Conservation (phyloP, 2,329 filamentous ascomycete species). For the Monilinia aucupariae region DNA sequence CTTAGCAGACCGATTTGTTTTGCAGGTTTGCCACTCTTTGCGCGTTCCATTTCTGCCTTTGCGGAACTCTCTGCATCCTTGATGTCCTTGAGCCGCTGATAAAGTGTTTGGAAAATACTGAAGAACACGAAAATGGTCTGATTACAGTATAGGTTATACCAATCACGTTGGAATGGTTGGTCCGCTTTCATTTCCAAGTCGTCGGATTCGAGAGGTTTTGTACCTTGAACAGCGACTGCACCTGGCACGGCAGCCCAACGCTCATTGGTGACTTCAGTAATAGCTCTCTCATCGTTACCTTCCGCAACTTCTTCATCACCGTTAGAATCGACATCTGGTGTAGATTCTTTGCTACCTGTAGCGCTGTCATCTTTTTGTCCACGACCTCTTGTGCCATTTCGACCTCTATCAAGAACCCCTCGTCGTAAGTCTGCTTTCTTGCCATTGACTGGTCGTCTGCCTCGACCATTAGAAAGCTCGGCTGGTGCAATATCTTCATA, state of each 20-base stretch:
- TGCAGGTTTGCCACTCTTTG: constrained; percentile 72
- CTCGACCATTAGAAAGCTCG: constrained; percentile 63
- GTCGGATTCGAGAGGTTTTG: constrained; percentile 47
- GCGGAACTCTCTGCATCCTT: constrained; percentile 75
- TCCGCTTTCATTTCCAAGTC: constrained; percentile 67
- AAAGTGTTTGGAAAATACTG: constrained; percentile 86
- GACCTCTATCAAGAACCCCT: constrained; percentile 74
- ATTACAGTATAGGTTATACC: constrained; percentile 89
- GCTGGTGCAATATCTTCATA: constrained; percentile 58
- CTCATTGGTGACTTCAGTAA: constrained; percentile 59
- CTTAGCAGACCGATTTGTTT: constrained; percentile 78
- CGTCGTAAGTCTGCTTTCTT: constrained; percentile 79
- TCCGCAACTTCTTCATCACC: constrained; percentile 72
- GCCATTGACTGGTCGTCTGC: constrained; percentile 55
- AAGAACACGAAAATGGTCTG: constrained; percentile 92
- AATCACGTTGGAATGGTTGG: constrained; percentile 71
- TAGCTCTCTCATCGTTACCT: constrained; percentile 50
- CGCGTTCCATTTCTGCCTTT: constrained; percentile 64
- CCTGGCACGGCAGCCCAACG: constrained; percentile 59
- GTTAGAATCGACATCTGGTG: constrained; percentile 73
- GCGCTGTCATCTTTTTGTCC: constrained; percentile 77
- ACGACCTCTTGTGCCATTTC: constrained; percentile 64
- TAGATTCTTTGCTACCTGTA: constrained; percentile 79
- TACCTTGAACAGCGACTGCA: constrained; percentile 48
- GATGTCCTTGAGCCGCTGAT: constrained; percentile 74